Conservation (phyloP, 495 filamentous ascomycete genomes). For the Aspergillus nanangensis region DNA sequence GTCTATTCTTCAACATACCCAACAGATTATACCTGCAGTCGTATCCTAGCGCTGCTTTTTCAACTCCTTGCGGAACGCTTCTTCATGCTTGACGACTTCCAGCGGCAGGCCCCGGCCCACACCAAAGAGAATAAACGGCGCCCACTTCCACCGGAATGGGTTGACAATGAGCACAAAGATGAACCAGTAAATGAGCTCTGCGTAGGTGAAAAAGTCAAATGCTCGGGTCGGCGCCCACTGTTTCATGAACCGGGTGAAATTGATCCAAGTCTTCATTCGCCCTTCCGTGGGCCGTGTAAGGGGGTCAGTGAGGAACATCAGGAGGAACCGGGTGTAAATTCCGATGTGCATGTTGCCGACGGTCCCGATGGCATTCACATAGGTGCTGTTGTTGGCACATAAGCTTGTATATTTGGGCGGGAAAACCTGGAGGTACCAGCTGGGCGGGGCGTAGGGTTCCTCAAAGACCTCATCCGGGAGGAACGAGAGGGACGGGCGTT, state of each 20-base stretch:
- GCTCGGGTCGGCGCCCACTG: conserved; percentile 59
- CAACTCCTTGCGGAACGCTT: conserved; percentile 34
- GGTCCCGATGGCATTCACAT: conserved; percentile 71
- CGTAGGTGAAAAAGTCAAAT: conserved; percentile 87
- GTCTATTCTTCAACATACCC: not conserved
- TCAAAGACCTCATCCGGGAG: conserved; percentile 67
- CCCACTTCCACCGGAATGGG: conserved; percentile 77
- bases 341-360: conserved; percentile 87
- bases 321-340: conserved; percentile 78
- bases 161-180: conserved; percentile 72
- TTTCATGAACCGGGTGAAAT: conserved; percentile 77
- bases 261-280: conserved; percentile 84
- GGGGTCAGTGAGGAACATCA: conserved; percentile 82
- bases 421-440: conserved; percentile 86
- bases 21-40: not conserved
- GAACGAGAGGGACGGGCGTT: conserved; percentile 67
- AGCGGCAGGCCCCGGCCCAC: conserved; percentile 62
- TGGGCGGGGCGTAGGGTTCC: conserved; percentile 69
- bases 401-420: conserved; percentile 58
- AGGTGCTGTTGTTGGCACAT: conserved; percentile 80
- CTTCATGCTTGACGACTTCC: conserved; percentile 61
- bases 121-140: conserved; percentile 73
- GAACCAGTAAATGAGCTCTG: conserved; percentile 83
- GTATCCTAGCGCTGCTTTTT: conserved; percentile 20
- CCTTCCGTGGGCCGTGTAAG: conserved; percentile 63